Evolutionary conservation across 2,329 filamentous ascomycete genomes (phyloP), one percentile per base, ranked within the genome.

Genomic region (Sporothrix brasiliensis): DNA sequence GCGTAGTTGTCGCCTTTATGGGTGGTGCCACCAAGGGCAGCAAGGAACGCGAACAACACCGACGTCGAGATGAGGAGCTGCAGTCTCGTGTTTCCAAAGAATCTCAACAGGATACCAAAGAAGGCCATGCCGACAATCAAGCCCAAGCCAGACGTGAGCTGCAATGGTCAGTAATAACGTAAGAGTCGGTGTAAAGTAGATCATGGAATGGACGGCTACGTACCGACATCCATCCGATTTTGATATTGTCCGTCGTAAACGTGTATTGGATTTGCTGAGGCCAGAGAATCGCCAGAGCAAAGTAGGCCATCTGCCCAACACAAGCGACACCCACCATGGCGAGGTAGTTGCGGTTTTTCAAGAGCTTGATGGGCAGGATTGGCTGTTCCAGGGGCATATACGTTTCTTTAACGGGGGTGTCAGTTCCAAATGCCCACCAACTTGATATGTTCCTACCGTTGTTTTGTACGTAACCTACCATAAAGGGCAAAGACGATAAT

Each of bases 221-320:
- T 34, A 34, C 34, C 7, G 68, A 60, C 61, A 67, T 65, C 68
- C 68, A 70, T 21, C 70, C 70, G 27, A 68, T 60, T 54, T 49
- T 54, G 30, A 70, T 68, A 41, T 71, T 68, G 67, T 67, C 65
- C 14, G 27, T 70, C 6, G 68, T 69, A 47, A 56, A 79, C 19
- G 80, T 66, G 19, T 77, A 76, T 11, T 74, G 73, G 4, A 80
- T 76, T 75, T 79, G 79, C 16, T 74, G 72, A 0, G 79, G 79
- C 79, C 79, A 81, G 6, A 81, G 75, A n/a, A 81, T 77, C 27
- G 78, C 78, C 54, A 80, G 76, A 58, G 77, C 78, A 69, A 80
- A 80, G 74, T 80, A 27, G 10, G 79, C 76, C 54, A 76, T 77
- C 14, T 79, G 79, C n/a, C 78, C 79, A 2, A 80, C 77, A 7